A percentile compares a stretch with the other conserved stretches of the same genome.
These are phyloP conservation scores for Stentor roeselii DNA, from an alignment of 73 alveolate species.

Conservation along the genomic window DNA sequence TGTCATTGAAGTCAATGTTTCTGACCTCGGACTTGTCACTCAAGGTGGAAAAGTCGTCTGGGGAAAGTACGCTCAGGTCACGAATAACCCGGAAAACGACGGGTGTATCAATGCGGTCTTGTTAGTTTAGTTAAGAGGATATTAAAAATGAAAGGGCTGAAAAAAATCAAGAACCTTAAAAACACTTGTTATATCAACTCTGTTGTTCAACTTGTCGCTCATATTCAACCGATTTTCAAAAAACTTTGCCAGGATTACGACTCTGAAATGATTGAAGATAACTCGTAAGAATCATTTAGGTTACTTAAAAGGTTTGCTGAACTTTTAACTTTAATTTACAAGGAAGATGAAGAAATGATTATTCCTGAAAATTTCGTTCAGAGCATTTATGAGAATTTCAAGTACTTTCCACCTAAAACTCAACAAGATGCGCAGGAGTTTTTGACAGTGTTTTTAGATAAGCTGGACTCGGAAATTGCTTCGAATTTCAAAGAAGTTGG, in stretches of 20 bases:
- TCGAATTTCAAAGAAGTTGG: background rate
- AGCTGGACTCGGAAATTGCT: background rate
- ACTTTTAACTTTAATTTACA: background rate
- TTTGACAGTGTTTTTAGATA: background rate
- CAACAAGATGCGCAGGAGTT: background rate
- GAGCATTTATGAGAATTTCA: background rate
- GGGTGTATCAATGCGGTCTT: conserved; percentile 97
- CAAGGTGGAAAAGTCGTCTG: conserved; percentile 97
- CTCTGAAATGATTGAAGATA: background rate
- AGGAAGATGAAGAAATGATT: background rate
- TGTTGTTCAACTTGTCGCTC: background rate
- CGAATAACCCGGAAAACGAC: conserved; percentile 97
- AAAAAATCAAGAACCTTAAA: too few relatives aligned
- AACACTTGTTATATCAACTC: conserved; percentile 2
- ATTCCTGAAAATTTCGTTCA: background rate
- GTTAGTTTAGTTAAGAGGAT: conserved; percentile 66
- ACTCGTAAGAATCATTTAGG: background rate
- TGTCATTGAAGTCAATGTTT: conserved; percentile 92
- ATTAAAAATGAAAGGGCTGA: background rate
- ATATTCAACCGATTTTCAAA: background rate
- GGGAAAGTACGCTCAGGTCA: conserved; percentile 98
- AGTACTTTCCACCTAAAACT: background rate
- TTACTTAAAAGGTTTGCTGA: background rate
- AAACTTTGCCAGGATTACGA: background rate
- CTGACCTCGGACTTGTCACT: conserved; percentile 95